Evolutionary conservation across 352 stramenopile species (phyloP), one percentile per base, ranked within the genome.

Genomic region (Blastocystis sp.): DNA sequence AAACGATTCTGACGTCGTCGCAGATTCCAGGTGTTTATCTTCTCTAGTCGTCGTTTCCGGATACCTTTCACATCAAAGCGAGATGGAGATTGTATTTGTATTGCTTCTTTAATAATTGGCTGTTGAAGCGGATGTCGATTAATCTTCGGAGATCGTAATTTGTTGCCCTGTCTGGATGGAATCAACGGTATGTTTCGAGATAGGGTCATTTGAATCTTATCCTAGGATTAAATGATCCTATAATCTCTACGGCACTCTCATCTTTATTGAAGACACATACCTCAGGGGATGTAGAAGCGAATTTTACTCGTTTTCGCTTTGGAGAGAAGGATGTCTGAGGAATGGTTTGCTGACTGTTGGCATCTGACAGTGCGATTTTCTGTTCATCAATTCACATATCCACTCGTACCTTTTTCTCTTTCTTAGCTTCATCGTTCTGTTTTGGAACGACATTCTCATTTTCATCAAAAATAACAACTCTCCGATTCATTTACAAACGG

Each of bases 261-360:
- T 49, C 66, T 29, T 52, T 63, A 51, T 83, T 56, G 43, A 66
- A 83, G 5, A 65, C 71, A 43, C 35, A 83, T 16, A 83, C 46
- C 14, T 57, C 24, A 27, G 71, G 71, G 32, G n/a, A 21, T 65
- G 24, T 35, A 24, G 71, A 65, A 21, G 71, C 32, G 49, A 83
- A 83, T 32, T 51, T 67, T 3, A 83, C 71, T 24, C 71, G 46
- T 27, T 83, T 83, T 43, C 52, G 57, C 46, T 63, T 83, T 19
- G 54, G 54, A n/a, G 54, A 32, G 19, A 32, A 6, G 54, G 54
- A 61, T 61, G 2, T 12, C 19, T 16, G 2, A 14, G 54, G 19
- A 16, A 61, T 32, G 9, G 39, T 2, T 46, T 46, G 39, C 9
- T n/a, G 42, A 19, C 19, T n/a, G 29, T n/a, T 29, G 29, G 21